phyloP scores from a whole-genome alignment of 345 rosid species.

The Barbarea vulgaris region DNA sequence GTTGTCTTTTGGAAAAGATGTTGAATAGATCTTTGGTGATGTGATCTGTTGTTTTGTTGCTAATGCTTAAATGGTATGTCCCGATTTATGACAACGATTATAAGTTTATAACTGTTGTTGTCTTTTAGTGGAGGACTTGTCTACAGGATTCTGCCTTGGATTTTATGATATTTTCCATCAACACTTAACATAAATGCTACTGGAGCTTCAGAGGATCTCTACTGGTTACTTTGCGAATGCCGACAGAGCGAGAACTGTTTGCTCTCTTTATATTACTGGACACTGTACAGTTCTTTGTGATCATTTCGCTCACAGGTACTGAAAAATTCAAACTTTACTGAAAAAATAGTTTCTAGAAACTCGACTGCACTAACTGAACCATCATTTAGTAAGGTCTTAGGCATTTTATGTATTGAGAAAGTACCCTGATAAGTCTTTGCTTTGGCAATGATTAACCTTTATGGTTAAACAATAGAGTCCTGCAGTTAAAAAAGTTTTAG shows the following conservation, averaged over 20 bases:
- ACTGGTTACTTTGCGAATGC: neutral
- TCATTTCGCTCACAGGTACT: neutral
- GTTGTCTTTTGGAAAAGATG: neutral
- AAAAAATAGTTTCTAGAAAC: neutral
- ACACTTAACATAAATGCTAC: neutral
- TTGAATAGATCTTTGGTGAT: slow-evolving; percentile 23
- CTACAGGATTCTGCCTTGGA: slow-evolving; percentile 18
- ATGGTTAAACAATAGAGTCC: slow-evolving; percentile 10
- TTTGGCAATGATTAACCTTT: neutral
- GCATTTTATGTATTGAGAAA: slow-evolving; percentile 9
- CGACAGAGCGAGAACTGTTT: slow-evolving; percentile 27
- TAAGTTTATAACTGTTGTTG: slow-evolving; percentile 12
- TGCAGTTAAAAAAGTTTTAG: neutral
- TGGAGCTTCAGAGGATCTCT: neutral
- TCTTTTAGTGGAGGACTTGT: slow-evolving; percentile 23
- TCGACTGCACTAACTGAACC: slow-evolving; percentile 6
- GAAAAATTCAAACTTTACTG: neutral
- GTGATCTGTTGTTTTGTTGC: slow-evolving; percentile 37
- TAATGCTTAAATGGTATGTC: slow-evolving; percentile 28
- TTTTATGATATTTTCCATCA: slow-evolving; percentile 11
- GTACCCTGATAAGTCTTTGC: neutral
- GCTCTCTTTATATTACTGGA: neutral
- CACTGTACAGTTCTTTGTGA: neutral
- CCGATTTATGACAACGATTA: slow-evolving; percentile 9
- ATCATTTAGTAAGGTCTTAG: slow-evolving; percentile 1